Conservation (phyloP, 2,329 filamentous ascomycete genomes). For the Fusarium virguliforme region DNA sequence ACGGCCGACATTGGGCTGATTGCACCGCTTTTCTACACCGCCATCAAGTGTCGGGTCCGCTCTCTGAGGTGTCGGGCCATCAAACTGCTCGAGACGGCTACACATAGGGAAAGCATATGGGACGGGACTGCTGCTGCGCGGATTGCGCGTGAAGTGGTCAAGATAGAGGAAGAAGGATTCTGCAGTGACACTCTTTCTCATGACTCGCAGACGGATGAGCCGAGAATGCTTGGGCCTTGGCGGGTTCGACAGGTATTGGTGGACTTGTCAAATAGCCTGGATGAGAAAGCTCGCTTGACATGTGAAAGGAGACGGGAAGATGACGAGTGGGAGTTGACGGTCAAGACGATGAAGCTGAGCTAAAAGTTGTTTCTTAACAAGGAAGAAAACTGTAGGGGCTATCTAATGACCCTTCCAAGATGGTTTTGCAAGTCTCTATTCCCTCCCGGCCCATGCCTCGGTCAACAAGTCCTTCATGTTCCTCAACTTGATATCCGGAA, state of each 20-base stretch:
- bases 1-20: not conserved
- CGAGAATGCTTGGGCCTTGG: not conserved
- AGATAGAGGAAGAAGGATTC: not conserved
- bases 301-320: not conserved
- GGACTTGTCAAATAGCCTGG: not conserved
- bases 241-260: not conserved
- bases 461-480: conserved; percentile 13
- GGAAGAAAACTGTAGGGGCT: not conserved
- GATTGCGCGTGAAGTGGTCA: not conserved
- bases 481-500: conserved; percentile 17
- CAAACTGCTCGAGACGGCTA: not conserved
- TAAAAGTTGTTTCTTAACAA: not conserved
- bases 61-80: not conserved
- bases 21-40: not conserved
- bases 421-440: not conserved
- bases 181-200: not conserved
- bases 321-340: not conserved
- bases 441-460: conserved; percentile 8
- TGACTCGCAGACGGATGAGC: not conserved
- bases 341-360: not conserved
- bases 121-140: not conserved
- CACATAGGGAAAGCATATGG: conserved; percentile 4
- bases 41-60: not conserved
- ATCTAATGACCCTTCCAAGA: not conserved
- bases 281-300: not conserved